These are phyloP conservation scores for Calonectria henricotiae DNA, from an alignment of 2,329 filamentous ascomycete genomes.

Conservation along the genomic window DNA sequence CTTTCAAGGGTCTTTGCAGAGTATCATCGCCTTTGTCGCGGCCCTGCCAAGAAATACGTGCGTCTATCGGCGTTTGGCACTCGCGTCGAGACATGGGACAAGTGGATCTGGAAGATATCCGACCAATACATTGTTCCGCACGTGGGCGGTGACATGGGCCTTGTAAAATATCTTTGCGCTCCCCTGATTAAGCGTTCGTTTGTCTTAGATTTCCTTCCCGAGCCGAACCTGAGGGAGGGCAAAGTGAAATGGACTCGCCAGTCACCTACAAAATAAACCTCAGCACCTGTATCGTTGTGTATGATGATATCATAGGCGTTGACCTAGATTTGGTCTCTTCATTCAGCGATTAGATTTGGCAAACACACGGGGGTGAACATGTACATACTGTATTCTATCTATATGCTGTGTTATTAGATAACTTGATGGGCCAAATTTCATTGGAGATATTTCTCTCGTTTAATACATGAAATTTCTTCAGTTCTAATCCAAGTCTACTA, in stretches of 20 bases:
- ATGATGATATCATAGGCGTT: too few relatives aligned
- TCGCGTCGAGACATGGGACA: constrained; percentile 10
- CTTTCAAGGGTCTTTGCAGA: neutral
- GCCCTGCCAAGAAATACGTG: neutral
- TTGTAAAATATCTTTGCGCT: neutral
- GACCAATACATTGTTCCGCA: neutral
- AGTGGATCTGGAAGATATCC: neutral
- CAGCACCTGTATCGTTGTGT: neutral
- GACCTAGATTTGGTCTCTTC: too few relatives aligned
- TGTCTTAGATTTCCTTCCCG: neutral
- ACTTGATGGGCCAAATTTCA: too few relatives aligned
- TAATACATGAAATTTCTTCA: too few relatives aligned
- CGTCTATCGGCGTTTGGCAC: neutral
- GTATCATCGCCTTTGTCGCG: neutral
- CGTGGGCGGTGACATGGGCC: neutral
- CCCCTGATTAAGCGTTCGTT: neutral
- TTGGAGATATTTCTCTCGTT: too few relatives aligned
- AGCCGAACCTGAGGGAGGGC: constrained; percentile 8
- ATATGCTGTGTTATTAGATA: too few relatives aligned
- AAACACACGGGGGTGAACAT: too few relatives aligned
- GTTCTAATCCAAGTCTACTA: too few relatives aligned
- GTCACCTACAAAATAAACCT: neutral
- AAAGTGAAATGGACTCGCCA: neutral
- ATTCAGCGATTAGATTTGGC: too few relatives aligned
- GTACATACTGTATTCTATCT: too few relatives aligned